Evolutionary conservation across 345 rosid species (phyloP).

Genomic region (Eucalyptus polybractea): DNA sequence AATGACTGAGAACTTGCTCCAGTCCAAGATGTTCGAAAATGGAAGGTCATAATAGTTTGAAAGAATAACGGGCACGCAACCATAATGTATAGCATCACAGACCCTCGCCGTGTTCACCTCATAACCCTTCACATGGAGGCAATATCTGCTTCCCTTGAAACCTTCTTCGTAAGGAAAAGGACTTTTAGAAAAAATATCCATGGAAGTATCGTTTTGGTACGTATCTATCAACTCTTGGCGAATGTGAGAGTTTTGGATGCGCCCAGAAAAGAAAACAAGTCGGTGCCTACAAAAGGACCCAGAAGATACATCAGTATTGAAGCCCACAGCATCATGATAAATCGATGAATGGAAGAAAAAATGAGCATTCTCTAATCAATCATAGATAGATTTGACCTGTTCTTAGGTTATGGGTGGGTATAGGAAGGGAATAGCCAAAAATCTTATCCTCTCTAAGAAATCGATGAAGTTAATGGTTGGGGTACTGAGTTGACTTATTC

Average conservation of each 20-base stretch:
- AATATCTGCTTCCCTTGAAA: conserved; percentile 22
- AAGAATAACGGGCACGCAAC: conserved; percentile 27
- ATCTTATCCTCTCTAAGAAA: not conserved
- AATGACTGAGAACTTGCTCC: conserved; percentile 28
- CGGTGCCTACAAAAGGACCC: conserved; percentile 9
- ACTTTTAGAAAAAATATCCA: conserved; percentile 12
- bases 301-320: not conserved
- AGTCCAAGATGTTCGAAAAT: conserved; percentile 22
- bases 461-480: not conserved
- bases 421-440: not conserved
- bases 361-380: not conserved
- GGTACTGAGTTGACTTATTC: not conserved
- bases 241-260: conserved; percentile 15
- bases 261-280: conserved; percentile 26
- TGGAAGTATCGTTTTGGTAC: conserved; percentile 15
- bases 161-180: conserved; percentile 24
- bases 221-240: conserved; percentile 12
- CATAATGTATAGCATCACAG: conserved; percentile 27
- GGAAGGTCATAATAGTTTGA: conserved; percentile 35
- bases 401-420: not conserved
- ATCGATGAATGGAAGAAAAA: not conserved
- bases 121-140: conserved; percentile 34
- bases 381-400: not conserved
- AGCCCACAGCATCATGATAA: not conserved
- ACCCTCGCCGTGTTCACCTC: conserved; percentile 33